Base-by-base conservation (phyloP, 2,329 filamentous ascomycete genomes). In the Colletotrichum destructivum region DNA sequence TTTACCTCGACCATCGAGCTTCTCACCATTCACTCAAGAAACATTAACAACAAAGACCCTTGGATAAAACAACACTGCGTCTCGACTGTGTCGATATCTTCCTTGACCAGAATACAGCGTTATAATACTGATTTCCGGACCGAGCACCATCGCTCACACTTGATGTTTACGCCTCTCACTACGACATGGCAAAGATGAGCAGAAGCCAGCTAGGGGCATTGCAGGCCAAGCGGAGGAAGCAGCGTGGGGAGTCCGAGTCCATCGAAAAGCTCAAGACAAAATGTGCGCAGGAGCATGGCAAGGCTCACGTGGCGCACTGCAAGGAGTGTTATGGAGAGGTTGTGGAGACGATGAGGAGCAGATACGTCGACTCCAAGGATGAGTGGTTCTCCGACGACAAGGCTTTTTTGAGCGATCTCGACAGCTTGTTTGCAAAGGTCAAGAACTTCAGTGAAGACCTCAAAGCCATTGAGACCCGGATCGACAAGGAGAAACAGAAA, bases 351-450 rank as follows among this genome's bases (percentile, higher is more conserved):
- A 81, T 90, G 76, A 77, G 82, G 66, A 78, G 80, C 62, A 81
- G 82, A 51, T 86, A 84, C 72, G 75, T 82, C 18, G 77, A 80
- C 51, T 71, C 70, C 35, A 66, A 71, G 55, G 77, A 80, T 23
- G 86, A 88, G 76, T 90, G 88, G 88, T 89, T 89, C 77, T 81
- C 84, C 2, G 82, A 83, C 56, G 81, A 87, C 42, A 81, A 81
- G 40, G 80, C 80, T 9, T 89, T 90, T 70, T 79, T 89, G 26
- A 80, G 83, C 63, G 86, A 87, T 66, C 81, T 90, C 13, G 85
- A 87, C 72, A 78, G 78, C 56, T 76, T 88, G 56, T 85, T 90
- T 72, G 78, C 85, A 6, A 84, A 86, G 62, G 86, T 85, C 62
- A 84, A 83, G 74, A 79, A 82, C 18, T 79, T 82, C 73, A 82